Evolutionary conservation across 2,329 filamentous ascomycete genomes (phyloP).

Genomic region (Trichoderma harzianum): DNA sequence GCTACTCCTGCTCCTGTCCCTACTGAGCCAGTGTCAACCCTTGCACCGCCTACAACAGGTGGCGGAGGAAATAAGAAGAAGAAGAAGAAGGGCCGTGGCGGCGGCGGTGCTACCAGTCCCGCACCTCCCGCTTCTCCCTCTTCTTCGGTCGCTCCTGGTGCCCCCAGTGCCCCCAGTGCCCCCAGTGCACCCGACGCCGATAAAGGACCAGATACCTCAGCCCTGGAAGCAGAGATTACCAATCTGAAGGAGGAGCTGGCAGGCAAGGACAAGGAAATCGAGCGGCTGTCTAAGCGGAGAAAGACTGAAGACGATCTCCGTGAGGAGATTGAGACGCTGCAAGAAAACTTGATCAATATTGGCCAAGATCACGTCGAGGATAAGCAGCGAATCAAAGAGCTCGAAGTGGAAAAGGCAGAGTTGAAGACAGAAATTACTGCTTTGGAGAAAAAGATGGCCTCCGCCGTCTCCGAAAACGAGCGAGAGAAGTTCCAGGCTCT

Average conservation of each 20-base stretch:
- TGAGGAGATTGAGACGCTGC: conserved; percentile 82
- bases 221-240: conserved; percentile 47
- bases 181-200: conserved; percentile 24
- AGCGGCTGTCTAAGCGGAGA: conserved; percentile 65
- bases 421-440: conserved; percentile 61
- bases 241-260: conserved; percentile 51
- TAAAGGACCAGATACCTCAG: conserved; percentile 32
- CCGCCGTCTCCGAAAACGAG: conserved; percentile 44
- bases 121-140: conserved; percentile 23
- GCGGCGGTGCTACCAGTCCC: conserved; percentile 33
- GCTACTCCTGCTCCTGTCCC: conserved; percentile 22
- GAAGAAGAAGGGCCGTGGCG: conserved; percentile 79
- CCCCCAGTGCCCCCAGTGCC: conserved; percentile 24
- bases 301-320: conserved; percentile 73
- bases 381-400: conserved; percentile 70
- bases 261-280: conserved; percentile 71
- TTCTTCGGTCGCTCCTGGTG: conserved; percentile 21
- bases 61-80: conserved; percentile 49
- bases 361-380: conserved; percentile 82
- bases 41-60: conserved; percentile 16
- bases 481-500: conserved; percentile 57
- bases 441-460: conserved; percentile 67
- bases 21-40: conserved; percentile 10
- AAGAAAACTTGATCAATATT: conserved; percentile 73
- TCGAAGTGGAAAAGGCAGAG: conserved; percentile 65